Conservation (phyloP, 495 filamentous ascomycete genomes). For the Penicillium canariense region DNA sequence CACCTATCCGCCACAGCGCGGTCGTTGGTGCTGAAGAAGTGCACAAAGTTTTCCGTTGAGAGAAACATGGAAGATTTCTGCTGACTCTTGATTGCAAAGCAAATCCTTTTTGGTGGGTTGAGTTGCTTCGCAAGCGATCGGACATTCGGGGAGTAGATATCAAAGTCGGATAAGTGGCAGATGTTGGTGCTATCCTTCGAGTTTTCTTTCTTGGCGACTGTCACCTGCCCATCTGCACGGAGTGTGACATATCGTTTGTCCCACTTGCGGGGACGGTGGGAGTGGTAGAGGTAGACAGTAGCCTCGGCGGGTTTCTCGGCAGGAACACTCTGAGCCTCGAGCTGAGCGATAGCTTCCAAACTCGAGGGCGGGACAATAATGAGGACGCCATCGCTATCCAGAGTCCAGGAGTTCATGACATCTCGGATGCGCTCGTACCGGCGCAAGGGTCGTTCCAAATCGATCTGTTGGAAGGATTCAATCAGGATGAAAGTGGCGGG, state of each 20-base stretch:
- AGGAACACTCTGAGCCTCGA: conserved; percentile 54
- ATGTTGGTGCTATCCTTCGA: conserved; percentile 59
- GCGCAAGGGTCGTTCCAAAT: conserved; percentile 81
- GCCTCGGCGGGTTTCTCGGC: conserved; percentile 57
- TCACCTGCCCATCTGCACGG: conserved; percentile 70
- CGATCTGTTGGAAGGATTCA: conserved; percentile 71
- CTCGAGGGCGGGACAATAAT: conserved; percentile 54
- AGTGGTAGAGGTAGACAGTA: conserved; percentile 73
- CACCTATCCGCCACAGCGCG: conserved; percentile 61
- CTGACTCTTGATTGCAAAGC: conserved; percentile 89
- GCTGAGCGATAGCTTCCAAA: conserved; percentile 42
- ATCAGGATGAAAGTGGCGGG: conserved; percentile 61
- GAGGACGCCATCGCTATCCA: conserved; percentile 69
- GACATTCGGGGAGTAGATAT: conserved; percentile 76
- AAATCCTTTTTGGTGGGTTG: conserved; percentile 74
- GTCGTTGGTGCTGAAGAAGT: conserved; percentile 86
- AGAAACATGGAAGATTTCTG: conserved; percentile 85
- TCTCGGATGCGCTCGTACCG: conserved; percentile 85
- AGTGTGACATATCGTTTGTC: conserved; percentile 80
- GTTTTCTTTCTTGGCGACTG: conserved; percentile 64
- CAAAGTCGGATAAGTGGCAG: conserved; percentile 91
- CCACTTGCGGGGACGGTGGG: conserved; percentile 78
- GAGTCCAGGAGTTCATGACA: conserved; percentile 89
- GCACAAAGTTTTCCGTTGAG: conserved; percentile 78
- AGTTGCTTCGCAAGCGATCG: conserved; percentile 60